A percentile compares a stretch with the other conserved stretches of the same genome.
phyloP scores from a whole-genome alignment of 2,329 filamentous ascomycete genomes.

The Beauveria bassiana region DNA sequence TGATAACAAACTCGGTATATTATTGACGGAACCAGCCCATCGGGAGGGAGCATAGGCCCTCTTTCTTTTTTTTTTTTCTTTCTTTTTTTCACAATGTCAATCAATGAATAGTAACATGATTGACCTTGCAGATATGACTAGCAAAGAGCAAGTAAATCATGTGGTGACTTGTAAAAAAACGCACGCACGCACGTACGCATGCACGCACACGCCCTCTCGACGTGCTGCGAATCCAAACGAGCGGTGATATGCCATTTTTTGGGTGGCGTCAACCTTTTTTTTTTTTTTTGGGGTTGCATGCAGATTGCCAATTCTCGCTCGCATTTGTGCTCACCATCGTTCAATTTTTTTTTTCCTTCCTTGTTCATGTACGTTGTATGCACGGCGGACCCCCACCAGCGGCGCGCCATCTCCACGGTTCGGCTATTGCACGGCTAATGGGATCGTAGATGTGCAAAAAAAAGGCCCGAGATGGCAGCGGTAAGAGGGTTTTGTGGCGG shows the following conservation, averaged over 20 bases:
- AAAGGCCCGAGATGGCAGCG: not conserved
- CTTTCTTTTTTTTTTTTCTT: not conserved
- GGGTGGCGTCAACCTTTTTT: not conserved
- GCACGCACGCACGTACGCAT: too few species aligned
- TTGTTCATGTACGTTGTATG: too few species aligned
- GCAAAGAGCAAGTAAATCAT: too few species aligned
- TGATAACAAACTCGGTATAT: not conserved
- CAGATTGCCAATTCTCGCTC: too few species aligned
- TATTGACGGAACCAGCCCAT: not conserved
- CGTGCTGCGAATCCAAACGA: too few species aligned
- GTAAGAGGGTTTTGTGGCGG: not conserved
- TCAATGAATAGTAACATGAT: not conserved
- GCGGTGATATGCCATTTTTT: not conserved
- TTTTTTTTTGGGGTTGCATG: not conserved
- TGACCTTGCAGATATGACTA: too few species aligned
- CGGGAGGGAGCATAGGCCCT: not conserved
- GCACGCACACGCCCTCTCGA: too few species aligned
- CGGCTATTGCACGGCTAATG: conserved; percentile 8
- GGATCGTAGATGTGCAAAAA: too few species aligned
- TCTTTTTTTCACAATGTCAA: not conserved
- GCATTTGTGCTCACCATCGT: too few species aligned
- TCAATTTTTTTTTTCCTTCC: too few species aligned
- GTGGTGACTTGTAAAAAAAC: too few species aligned
- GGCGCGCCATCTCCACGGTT: not conserved
- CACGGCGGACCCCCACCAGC: too few species aligned